These are phyloP conservation scores for Musa balbisiana DNA, from an alignment of 202 grass and related monocot species.

Conservation along the genomic window DNA sequence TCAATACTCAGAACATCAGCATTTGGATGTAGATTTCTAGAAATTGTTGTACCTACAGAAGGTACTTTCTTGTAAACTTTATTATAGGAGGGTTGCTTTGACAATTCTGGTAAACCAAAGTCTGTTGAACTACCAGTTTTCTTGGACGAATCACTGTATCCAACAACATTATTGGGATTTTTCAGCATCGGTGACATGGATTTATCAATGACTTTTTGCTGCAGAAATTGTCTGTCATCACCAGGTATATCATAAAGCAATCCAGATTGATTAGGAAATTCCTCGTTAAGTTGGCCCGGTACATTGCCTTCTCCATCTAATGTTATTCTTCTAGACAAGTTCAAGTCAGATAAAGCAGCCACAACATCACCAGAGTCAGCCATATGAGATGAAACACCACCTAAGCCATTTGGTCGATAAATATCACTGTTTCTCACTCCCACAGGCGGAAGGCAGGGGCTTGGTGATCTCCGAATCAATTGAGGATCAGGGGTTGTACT, in stretches of 20 bases:
- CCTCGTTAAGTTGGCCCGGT: background rate
- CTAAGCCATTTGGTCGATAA: conserved; percentile 13
- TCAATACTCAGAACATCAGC: background rate
- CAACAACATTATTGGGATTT: background rate
- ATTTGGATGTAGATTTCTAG: background rate
- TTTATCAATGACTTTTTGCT: background rate
- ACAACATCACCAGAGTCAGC: conserved; percentile 32
- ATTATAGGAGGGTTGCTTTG: background rate
- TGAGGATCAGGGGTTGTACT: conserved; percentile 27
- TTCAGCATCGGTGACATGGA: background rate
- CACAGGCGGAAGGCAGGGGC: conserved; percentile 26
- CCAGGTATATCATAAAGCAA: conserved; percentile 33
- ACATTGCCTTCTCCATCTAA: conserved; percentile 29
- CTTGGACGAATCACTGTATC: conserved; percentile 1
- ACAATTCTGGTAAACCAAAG: background rate
- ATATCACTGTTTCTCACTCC: conserved; percentile 37
- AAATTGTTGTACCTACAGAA: background rate
- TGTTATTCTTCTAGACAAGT: conserved; percentile 32
- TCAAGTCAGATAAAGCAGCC: conserved; percentile 43
- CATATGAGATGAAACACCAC: background rate
- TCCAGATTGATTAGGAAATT: conserved; percentile 14
- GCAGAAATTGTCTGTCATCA: background rate
- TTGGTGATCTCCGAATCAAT: conserved; percentile 23
- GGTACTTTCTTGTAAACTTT: conserved; percentile 8
- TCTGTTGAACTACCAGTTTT: background rate